Conservation (phyloP, 192 early-diverging fungal genomes). For the Backusella tuberculispora region DNA sequence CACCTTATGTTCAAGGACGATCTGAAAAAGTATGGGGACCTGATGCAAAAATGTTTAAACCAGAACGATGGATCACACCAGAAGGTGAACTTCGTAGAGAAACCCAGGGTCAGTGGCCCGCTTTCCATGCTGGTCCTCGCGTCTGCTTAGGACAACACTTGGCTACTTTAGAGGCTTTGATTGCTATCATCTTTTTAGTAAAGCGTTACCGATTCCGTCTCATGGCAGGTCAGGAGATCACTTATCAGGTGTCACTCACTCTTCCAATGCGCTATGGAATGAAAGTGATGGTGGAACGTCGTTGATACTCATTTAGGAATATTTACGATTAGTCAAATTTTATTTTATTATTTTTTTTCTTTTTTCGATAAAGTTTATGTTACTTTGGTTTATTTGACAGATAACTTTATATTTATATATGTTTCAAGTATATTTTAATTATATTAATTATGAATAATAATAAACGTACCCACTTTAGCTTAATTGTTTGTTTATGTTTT, state of each 20-base stretch:
- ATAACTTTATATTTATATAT: no score
- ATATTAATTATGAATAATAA: no score
- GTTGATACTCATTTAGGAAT: constrained; percentile 9
- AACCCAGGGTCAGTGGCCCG: constrained; percentile 54
- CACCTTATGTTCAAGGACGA: constrained; percentile 57
- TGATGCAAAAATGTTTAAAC: constrained; percentile 64
- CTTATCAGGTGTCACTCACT: constrained; percentile 32
- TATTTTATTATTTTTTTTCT: no score
- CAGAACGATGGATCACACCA: constrained; percentile 66
- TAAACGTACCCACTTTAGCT: no score
- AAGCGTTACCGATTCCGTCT: constrained; percentile 46
- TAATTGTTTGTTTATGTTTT: no score
- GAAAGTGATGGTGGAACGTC: constrained; percentile 36
- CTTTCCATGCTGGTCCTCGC: constrained; percentile 62
- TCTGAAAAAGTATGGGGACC: constrained; percentile 62
- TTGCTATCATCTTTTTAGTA: constrained; percentile 42
- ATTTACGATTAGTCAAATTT: background rate
- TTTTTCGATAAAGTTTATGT: no score
- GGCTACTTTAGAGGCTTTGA: constrained; percentile 51
- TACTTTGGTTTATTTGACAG: no score
- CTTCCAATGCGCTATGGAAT: constrained; percentile 40
- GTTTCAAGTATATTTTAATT: no score
- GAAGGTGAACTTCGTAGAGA: constrained; percentile 40
- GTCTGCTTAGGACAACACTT: constrained; percentile 47
- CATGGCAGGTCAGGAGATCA: constrained; percentile 42